Base-by-base conservation (phyloP, 257 asterid genomes). In the Petunia secreta region DNA sequence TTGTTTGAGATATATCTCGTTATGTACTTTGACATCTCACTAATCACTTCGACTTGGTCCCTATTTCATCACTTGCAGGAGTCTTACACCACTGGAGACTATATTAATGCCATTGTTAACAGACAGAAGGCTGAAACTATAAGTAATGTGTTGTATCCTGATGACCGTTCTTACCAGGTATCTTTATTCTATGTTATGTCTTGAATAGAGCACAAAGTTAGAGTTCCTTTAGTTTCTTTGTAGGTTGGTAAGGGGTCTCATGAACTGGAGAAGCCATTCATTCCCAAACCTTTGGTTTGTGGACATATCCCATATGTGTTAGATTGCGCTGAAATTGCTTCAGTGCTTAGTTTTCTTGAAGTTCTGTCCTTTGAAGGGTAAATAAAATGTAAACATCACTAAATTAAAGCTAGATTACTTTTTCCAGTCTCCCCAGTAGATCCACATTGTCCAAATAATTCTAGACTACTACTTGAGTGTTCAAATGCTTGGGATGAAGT, bases 161-260 rank as follows among this genome's bases (percentile, higher is more conserved):
- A 88, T 79, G 91, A 88, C 57, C 91, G 89, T 84, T 84, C 91
- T 81, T 88, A 88, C 85, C 91, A 88, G 89, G 91, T 88, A 63
- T 41, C 48, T 71, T 14, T 43, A 48, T 79, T 67, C 43, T 37
- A 75, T 55, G 43, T 63, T 15, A 11, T 71, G 6, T 50, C 62
- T 50, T 50, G 62, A 71, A 9, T 48, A 50, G 44, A 10, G 44
- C 41, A 34, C 50, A 71, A 71, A 50, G 48, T 6, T 50, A 71
- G 46, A 50, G 25, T 71, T 71, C 43, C 77, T 48, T 48, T 43
- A 68, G 58, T 34, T 71, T 55, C 76, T 69, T 4, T 38, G 59
- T 58, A 69, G 77, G 43, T 16, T 65, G 15, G 36, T 25, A 25
- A 25, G 25, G 25, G 25, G 25, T 25, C 25, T 25, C 25, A 25